Evolutionary conservation across 2,329 filamentous ascomycete genomes (phyloP).

Genomic region (Orbilia ellipsospora): DNA sequence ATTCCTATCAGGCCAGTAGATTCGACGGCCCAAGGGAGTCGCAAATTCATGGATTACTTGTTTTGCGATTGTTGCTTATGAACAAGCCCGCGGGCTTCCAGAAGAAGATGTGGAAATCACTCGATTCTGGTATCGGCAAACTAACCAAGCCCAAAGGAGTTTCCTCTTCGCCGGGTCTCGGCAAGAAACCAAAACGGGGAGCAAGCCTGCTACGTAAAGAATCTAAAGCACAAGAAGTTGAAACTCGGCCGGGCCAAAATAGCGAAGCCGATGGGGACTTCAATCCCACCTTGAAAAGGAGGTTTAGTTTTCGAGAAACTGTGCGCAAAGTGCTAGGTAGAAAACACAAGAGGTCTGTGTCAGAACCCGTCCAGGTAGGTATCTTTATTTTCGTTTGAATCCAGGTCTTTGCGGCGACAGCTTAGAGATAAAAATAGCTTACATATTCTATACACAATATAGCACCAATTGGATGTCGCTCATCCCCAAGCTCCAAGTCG

Average conservation of each 20-base stretch:
- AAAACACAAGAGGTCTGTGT: slow-evolving; percentile 15
- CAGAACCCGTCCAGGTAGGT: not conserved
- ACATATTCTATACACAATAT: too few species aligned
- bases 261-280: not conserved
- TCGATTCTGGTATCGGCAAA: slow-evolving; percentile 20
- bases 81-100: not conserved
- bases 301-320: slow-evolving; percentile 39
- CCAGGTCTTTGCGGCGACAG: too few species aligned
- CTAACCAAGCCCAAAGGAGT: slow-evolving; percentile 29
- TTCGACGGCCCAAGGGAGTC: too few species aligned
- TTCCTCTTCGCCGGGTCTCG: slow-evolving; percentile 10
- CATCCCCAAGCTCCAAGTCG: too few species aligned
- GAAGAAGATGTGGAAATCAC: slow-evolving; percentile 31
- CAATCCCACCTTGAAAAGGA: slow-evolving; percentile 9
- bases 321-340: slow-evolving; percentile 32
- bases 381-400: not conserved
- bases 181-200: slow-evolving; percentile 7
- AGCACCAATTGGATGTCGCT: too few species aligned
- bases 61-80: not conserved
- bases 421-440: not conserved
- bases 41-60: slow-evolving; percentile 3
- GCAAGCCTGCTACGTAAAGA: slow-evolving; percentile 36
- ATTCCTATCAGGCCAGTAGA: too few species aligned
- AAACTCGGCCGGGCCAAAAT: not conserved
- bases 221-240: slow-evolving; percentile 6